Evolutionary conservation across 2,329 filamentous ascomycete species (phyloP).

Genomic region (Venturia nashicola): DNA sequence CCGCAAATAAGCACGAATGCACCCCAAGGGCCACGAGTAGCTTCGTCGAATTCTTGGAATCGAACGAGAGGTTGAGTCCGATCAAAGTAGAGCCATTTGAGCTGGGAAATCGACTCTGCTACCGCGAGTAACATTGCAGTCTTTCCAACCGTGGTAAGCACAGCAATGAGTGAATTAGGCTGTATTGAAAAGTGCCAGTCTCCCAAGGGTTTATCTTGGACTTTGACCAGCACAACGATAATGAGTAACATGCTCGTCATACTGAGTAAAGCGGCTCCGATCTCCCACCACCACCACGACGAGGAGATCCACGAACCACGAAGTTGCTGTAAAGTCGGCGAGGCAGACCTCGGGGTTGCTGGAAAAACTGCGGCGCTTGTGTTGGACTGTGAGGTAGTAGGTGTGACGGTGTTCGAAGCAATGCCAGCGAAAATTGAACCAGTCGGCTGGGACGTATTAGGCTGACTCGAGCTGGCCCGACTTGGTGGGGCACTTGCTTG

Average conservation of each 20-base stretch:
- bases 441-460: background rate
- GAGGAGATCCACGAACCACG: background rate
- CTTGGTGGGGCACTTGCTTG: background rate
- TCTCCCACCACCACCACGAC: constrained; percentile 7
- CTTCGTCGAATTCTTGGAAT: constrained; percentile 21
- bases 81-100: constrained; percentile 25
- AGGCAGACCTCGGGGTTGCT: background rate
- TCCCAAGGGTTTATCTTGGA: background rate
- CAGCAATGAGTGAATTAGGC: constrained; percentile 13
- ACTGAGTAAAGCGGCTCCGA: background rate
- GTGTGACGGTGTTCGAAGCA: background rate
- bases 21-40: constrained; percentile 11
- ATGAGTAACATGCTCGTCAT: background rate
- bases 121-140: constrained; percentile 19
- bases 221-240: background rate
- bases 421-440: background rate
- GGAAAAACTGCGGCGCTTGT: background rate
- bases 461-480: background rate
- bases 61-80: constrained; percentile 19
- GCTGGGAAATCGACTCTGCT: constrained; percentile 20
- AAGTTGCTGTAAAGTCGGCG: background rate
- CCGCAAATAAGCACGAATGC: constrained; percentile 6
- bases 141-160: constrained; percentile 18
- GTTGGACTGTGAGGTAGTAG: background rate
- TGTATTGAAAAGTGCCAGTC: background rate